Evolutionary conservation across 2,329 filamentous ascomycete genomes (phyloP), one percentile per base, ranked within the genome.

Genomic region (Fusarium sp.): DNA sequence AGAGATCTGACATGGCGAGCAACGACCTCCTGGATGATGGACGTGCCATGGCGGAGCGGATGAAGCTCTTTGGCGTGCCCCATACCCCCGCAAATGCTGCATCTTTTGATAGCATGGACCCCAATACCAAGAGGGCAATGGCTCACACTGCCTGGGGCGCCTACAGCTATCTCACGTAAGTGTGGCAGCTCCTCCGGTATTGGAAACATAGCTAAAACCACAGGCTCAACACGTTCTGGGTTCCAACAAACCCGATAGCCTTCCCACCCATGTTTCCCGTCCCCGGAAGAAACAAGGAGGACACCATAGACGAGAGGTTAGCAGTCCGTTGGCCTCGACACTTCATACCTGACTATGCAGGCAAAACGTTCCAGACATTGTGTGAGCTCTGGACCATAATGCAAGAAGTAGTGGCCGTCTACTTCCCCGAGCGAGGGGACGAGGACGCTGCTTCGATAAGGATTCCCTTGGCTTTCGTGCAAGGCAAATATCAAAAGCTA

Each of bases 351-450:
- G 37, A 45, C 49, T 62, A 54, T 42, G 36, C 57, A 63, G 61
- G 57, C 31, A 50, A 57, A 51, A 62, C 61, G 2, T 65, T 65
- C 17, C 44, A 57, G 37, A 36, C 49, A 4, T 27, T 65, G 6
- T 65, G 61, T 57, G 52, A 59, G 36, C 39, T 65, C 6, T 65
- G 62, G 62, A 45, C 43, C 2, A 65, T 65, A n/a, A 57, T 57
- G 57, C 62, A 65, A 23, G 62, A 65, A 9, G 47, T 62, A 35
- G 43, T 52, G 13, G 48, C 48, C 2, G 61, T 65, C 19, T 61
- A 65, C n/a, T 62, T 60, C 41, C 37, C 55, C 2, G 41, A 59
- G 10, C 32, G 33, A 0, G 32, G 19, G 17, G 13, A 25, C 36
- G 33, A 4, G 1, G 9, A 10, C 23, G 6, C 10, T 10, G 6